Evolutionary conservation across 495 filamentous ascomycete species (phyloP).

Genomic region (Massariosphaeria phaeospora): DNA sequence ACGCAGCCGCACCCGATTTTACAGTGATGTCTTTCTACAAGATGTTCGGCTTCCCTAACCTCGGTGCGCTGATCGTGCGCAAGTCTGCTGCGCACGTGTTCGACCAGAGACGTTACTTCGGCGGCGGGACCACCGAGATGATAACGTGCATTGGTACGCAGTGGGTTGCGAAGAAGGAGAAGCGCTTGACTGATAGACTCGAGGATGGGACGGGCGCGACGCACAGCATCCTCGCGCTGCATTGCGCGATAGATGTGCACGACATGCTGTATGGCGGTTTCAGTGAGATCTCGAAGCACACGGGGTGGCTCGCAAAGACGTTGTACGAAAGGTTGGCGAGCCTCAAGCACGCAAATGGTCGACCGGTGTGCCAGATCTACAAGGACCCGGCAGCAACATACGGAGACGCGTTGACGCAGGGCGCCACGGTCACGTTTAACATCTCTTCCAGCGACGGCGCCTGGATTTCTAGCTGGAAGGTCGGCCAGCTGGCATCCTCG

Average conservation of each 20-base stretch:
- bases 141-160: constrained; percentile 53
- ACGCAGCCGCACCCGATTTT: constrained; percentile 63
- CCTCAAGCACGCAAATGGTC: constrained; percentile 58
- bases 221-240: constrained; percentile 68
- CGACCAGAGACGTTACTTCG: constrained; percentile 63
- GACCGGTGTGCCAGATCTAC: constrained; percentile 56
- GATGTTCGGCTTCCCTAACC: constrained; percentile 74
- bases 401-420: constrained; percentile 56
- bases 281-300: constrained; percentile 58
- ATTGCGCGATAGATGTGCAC: constrained; percentile 64
- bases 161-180: constrained; percentile 62
- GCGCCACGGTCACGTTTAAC: constrained; percentile 69
- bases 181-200: constrained; percentile 57
- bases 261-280: constrained; percentile 57
- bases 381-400: constrained; percentile 49
- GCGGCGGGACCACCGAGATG: constrained; percentile 60
- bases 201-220: constrained; percentile 80
- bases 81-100: constrained; percentile 59
- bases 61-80: constrained; percentile 66
- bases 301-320: constrained; percentile 49
- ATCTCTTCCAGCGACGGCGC: constrained; percentile 51
- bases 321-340: constrained; percentile 50
- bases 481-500: constrained; percentile 60
- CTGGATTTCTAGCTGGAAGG: constrained; percentile 53
- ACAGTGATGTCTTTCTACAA: constrained; percentile 71